These are phyloP conservation scores for Candida buenavistaensis DNA, from an alignment of 1,139 yeast genomes.

Conservation along the genomic window DNA sequence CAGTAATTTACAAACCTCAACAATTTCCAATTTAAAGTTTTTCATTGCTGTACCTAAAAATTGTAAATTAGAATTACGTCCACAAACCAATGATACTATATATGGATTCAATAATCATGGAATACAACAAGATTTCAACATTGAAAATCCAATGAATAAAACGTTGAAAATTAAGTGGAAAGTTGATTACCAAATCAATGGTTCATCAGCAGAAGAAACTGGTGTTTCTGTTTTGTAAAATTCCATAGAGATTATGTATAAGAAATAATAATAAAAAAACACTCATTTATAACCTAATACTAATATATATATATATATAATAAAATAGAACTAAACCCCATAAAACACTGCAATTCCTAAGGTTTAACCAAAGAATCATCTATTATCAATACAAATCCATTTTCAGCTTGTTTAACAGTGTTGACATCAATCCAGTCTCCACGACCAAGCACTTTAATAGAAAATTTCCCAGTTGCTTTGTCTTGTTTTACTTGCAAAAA, in stretches of 20 bases:
- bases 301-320: too few relatives aligned
- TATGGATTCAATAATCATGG: constrained; percentile 54
- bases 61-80: constrained; percentile 61
- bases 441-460: constrained; percentile 27
- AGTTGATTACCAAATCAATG: constrained; percentile 55
- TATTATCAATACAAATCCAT: constrained; percentile 59
- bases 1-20: constrained; percentile 38
- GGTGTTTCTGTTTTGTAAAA: too few relatives aligned
- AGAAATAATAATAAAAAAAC: too few relatives aligned
- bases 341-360: constrained; percentile 1
- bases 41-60: constrained; percentile 82
- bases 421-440: constrained; percentile 40
- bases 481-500: constrained; percentile 42
- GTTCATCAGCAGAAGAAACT: constrained; percentile 50
- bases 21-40: constrained; percentile 53
- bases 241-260: background rate
- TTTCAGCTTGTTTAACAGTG: constrained; percentile 48
- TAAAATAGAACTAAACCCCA: too few relatives aligned
- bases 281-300: too few relatives aligned
- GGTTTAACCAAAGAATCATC: constrained; percentile 40
- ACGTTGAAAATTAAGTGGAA: constrained; percentile 82
- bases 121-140: constrained; percentile 58
- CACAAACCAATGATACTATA: constrained; percentile 64
- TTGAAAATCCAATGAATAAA: constrained; percentile 51
- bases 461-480: constrained; percentile 33